Base-by-base conservation (phyloP, 202 grass and related monocot species). In the Panicum hallii region DNA sequence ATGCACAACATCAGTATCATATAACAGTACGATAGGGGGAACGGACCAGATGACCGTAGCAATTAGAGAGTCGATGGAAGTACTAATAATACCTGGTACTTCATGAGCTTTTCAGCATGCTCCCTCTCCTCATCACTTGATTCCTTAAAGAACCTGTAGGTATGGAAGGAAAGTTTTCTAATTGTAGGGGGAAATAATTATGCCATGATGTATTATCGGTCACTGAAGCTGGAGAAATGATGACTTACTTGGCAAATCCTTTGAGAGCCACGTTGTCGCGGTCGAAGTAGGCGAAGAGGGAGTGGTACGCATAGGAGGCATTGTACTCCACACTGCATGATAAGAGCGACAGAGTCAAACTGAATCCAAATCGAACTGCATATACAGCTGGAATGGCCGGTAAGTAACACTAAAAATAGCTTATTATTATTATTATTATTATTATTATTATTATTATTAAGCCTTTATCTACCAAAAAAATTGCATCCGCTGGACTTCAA, bases 231-330 rank as follows among this genome's bases (percentile, higher is more conserved):
- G 0, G 36, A 6, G 36, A 61, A 48, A 41, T 1, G 15, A 4
- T 47, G 16, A 69, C 86, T 92, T 85, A 96, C 97, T 94, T 99
- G 38, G 97, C 91, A 38, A 99, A 83, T 2, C 93, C 97, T 74
- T 86, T 92, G 52, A 99, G 90, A 4, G 97, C 93, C 4, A 99
- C 93, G 74, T 99, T 94, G 77, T 99, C 97, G 0, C 93, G 97
- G 49, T 97, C 97, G 4, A 99, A 99, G 87, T 96, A 99, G 49
- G 93, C 93, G 40, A 99, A 99, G 40, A 96, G 85, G 41, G 97
- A 93, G 86, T 99, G 97, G 73, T 99, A 99, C 0, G 94, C 90
- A 75, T 99, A 99, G 0, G 97, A 99, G 11, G 89, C 93, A 26
- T 94, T 99, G 78, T 87, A 97, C 65, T 99, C 93, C 58, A 99